Evolutionary conservation across 768 basidiomycete genomes (phyloP), one percentile per base, ranked within the genome.

Genomic region (Agaricus blazei): DNA sequence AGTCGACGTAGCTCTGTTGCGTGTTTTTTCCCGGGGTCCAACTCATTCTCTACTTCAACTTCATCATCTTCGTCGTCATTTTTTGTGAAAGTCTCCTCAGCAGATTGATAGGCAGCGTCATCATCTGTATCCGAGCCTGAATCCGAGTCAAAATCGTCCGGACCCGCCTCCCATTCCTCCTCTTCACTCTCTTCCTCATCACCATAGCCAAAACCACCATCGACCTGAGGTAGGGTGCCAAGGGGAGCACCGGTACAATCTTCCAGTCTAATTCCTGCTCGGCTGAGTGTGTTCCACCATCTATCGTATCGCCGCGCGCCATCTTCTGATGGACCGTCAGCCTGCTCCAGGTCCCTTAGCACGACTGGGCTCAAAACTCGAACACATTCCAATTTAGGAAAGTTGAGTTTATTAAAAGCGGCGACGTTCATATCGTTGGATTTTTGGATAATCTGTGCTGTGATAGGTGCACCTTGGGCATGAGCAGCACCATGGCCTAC

Each of bases 191-290:
- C 71, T 0, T 66, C 68, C 0, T 67, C 68, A 1, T 65, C 70
- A 0, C 67, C 65, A 11, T 70, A 65, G 0, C 67, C 66, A 2
- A 62, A 64, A 1, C 62, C 65, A 1, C 60, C 65, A 9, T 70
- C 72, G 42, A 70, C 69, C 38, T 67, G 62, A 7, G 78, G 79
- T 27, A 81, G 62, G 1, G 70, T 73, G 0, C 89, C 89, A 37
- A 91, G 68, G 50, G 73, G 60, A 11, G 72, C 80, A 0, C 87
- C 88, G 0, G 89, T 90, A 62, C 88, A 90, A 65, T 91, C 89
- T 68, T 91, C 88, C 48, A 91, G 64, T 42, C 84, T 67, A 4
- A 90, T 69, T 0, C 79, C 76, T 64, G 78, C 72, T 19, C 61
- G 58, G 0, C 69, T 58, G 58, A 81, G 85, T 60, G 68, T 72